Conservation (phyloP, 192 early-diverging fungal genomes). For the Coemansia sp. region DNA sequence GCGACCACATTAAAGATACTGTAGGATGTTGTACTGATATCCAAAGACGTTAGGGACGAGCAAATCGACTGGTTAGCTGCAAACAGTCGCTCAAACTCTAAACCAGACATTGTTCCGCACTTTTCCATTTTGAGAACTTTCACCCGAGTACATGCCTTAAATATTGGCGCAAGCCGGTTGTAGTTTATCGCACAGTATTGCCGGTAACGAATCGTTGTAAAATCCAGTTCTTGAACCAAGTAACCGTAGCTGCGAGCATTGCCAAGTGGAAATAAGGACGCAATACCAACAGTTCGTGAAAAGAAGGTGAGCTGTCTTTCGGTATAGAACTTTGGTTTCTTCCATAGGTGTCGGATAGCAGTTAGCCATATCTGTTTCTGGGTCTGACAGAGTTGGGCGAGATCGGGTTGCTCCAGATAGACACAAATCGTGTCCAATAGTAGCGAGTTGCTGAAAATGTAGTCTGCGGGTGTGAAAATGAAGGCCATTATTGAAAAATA, state of each 20-base stretch:
- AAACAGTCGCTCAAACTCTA: not conserved
- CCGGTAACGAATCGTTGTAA: constrained; percentile 8
- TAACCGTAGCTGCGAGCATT: constrained; percentile 9
- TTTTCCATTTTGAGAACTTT: constrained; percentile 9
- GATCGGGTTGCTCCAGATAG: not conserved
- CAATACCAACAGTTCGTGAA: not conserved
- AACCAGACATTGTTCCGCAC: not conserved
- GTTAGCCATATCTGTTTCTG: constrained; percentile 11
- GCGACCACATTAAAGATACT: not conserved
- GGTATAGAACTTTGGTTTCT: not conserved
- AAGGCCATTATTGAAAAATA: too few species aligned
- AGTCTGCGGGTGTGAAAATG: too few species aligned
- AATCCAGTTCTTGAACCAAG: constrained; percentile 16
- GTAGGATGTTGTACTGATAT: constrained; percentile 18
- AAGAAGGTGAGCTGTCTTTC: not conserved
- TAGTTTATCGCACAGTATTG: constrained; percentile 5
- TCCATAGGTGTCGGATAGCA: constrained; percentile 12
- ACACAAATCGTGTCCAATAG: too few species aligned
- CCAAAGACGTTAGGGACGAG: constrained; percentile 3
- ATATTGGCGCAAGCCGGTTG: not conserved
- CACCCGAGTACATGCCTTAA: not conserved
- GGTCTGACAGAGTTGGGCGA: not conserved
- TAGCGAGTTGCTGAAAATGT: too few species aligned
- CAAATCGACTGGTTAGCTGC: not conserved
- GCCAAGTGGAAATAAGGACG: not conserved